phyloP scores from a whole-genome alignment of 257 asterid species.

The Avicennia marina region DNA sequence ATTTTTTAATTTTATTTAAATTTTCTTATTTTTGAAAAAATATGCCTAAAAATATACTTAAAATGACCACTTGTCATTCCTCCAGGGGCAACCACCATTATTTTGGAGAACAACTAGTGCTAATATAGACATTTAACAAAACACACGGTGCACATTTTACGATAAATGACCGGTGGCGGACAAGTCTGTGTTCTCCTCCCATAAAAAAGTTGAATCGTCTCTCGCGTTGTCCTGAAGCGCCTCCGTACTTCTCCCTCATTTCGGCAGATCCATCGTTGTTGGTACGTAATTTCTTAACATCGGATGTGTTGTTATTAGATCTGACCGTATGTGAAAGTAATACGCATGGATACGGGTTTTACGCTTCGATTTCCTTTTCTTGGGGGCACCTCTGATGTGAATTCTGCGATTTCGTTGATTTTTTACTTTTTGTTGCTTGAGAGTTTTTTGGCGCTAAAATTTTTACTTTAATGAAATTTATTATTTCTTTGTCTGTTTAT shows the following conservation, averaged over 20 bases:
- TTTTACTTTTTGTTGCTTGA: constrained; percentile 11
- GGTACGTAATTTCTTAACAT: constrained; percentile 20
- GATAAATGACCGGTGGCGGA: constrained; percentile 21
- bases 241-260: constrained; percentile 26
- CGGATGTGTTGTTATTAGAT: constrained; percentile 15
- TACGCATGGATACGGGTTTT: too few relatives aligned
- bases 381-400: neutral
- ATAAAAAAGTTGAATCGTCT: too few relatives aligned
- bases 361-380: too few relatives aligned
- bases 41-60: too few relatives aligned
- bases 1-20: too few relatives aligned
- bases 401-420: constrained; percentile 17
- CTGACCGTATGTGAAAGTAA: constrained; percentile 2
- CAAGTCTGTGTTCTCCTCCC: constrained; percentile 3
- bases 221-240: constrained; percentile 30
- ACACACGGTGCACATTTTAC: constrained; percentile 7
- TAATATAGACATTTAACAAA: constrained; percentile 7
- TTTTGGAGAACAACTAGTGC: neutral
- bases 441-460: too few relatives aligned
- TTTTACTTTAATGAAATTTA: neutral
- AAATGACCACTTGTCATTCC: too few relatives aligned
- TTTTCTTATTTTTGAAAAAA: too few relatives aligned
- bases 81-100: constrained; percentile 22
- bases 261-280: constrained; percentile 26
- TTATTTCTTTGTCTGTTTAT: neutral